phyloP scores from a whole-genome alignment of 169 alveolate species.

The Plasmodium cynomolgi region DNA sequence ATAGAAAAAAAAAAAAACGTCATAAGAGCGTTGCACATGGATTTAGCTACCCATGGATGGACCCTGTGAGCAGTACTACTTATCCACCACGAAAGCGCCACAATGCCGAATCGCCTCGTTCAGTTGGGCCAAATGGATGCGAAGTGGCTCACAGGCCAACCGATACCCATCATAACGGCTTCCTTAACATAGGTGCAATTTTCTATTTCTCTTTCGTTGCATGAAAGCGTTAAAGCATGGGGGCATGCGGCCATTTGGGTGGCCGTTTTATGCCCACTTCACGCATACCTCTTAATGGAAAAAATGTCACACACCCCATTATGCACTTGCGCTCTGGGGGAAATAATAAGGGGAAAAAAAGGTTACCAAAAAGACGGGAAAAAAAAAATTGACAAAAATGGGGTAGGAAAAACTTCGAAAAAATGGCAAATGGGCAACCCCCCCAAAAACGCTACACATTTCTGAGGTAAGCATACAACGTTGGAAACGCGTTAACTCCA shows the following conservation, averaged over 20 bases:
- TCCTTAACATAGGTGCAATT: background rate
- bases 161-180: background rate
- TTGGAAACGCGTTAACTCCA: slow-evolving; percentile 53
- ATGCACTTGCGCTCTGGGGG: background rate
- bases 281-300: background rate
- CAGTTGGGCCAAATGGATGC: background rate
- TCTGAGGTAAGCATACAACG: slow-evolving; percentile 54
- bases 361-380: no score
- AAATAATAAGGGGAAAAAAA: background rate
- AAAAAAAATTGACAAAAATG: background rate
- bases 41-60: background rate
- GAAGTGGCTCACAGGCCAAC: background rate
- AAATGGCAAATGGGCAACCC: background rate
- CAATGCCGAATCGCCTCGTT: background rate
- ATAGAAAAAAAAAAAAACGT: background rate
- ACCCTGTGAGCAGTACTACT: background rate
- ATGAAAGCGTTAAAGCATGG: background rate
- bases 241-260: background rate
- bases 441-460: background rate
- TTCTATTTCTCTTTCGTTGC: background rate
- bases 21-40: background rate
- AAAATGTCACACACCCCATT: background rate
- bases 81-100: background rate
- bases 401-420: background rate
- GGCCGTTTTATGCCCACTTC: background rate